phyloP scores from a whole-genome alignment of 2,329 filamentous ascomycete species.

The Sporothrix curviconia region DNA sequence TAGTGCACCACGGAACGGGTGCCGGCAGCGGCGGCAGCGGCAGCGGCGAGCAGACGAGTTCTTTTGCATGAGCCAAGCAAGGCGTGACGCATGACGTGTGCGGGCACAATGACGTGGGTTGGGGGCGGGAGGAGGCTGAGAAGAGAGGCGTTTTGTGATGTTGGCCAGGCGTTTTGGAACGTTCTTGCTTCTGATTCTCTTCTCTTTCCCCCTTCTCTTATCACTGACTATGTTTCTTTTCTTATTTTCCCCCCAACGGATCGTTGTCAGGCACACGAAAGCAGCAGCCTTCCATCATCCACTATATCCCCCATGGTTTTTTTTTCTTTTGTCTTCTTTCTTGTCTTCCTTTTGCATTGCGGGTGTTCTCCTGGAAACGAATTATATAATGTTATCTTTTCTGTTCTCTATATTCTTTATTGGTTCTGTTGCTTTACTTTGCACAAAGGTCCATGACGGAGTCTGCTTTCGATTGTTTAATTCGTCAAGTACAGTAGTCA shows the following conservation, averaged over 20 bases:
- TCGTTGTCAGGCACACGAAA: too few relatives aligned
- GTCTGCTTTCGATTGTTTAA: too few relatives aligned
- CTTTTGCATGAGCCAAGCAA: neutral
- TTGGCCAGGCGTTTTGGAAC: neutral
- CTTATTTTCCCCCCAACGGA: neutral
- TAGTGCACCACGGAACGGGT: conserved; percentile 19
- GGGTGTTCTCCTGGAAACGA: too few relatives aligned
- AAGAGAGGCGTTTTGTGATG: too few relatives aligned
- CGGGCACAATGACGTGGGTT: neutral
- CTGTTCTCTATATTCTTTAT: neutral
- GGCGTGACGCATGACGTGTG: neutral
- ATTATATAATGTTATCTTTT: neutral
- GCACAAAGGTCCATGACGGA: too few relatives aligned
- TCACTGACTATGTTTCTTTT: conserved; percentile 24
- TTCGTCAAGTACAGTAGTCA: too few relatives aligned
- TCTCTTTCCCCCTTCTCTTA: neutral
- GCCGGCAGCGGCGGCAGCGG: conserved; percentile 2
- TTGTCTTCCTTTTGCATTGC: neutral
- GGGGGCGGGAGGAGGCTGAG: too few relatives aligned
- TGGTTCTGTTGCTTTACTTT: too few relatives aligned
- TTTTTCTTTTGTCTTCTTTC: neutral
- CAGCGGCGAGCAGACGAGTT: conserved; percentile 9
- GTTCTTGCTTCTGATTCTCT: neutral
- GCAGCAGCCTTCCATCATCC: too few relatives aligned
- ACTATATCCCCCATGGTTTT: too few relatives aligned